These are phyloP conservation scores for Rhizophagus prolifer DNA, from an alignment of 192 early-diverging fungal species.

Conservation along the genomic window DNA sequence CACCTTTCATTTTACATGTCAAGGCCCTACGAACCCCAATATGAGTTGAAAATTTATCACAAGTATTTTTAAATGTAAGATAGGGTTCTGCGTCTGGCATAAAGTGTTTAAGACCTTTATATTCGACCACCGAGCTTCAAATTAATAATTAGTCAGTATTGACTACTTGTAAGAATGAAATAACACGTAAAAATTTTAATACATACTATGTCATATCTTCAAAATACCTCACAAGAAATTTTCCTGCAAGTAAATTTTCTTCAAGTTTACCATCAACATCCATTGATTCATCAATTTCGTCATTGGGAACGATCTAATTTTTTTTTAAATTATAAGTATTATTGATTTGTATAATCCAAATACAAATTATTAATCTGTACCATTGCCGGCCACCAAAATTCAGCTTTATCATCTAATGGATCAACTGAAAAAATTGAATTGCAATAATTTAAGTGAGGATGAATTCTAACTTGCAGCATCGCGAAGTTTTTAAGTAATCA, in stretches of 20 bases:
- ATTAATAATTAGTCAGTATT: background rate
- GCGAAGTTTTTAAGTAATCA: background rate
- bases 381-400: slow-evolving; percentile 21
- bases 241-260: slow-evolving; percentile 3
- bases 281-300: slow-evolving; percentile 16
- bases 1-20: background rate
- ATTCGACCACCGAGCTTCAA: background rate
- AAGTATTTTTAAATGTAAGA: background rate
- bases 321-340: background rate
- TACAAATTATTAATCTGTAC: background rate
- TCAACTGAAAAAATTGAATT: background rate
- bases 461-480: background rate
- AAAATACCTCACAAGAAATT: slow-evolving; percentile 24
- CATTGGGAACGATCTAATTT: background rate
- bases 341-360: background rate
- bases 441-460: background rate
- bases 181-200: background rate
- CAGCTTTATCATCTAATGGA: slow-evolving; percentile 11
- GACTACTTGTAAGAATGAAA: background rate
- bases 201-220: slow-evolving; percentile 14
- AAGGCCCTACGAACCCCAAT: slow-evolving; percentile 16
- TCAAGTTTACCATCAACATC: slow-evolving; percentile 23
- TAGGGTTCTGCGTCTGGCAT: background rate
- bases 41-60: slow-evolving; percentile 7
- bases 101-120: slow-evolving; percentile 6